Base-by-base conservation (phyloP, 768 basidiomycete species). In the Cystofilobasidium ferigula region DNA sequence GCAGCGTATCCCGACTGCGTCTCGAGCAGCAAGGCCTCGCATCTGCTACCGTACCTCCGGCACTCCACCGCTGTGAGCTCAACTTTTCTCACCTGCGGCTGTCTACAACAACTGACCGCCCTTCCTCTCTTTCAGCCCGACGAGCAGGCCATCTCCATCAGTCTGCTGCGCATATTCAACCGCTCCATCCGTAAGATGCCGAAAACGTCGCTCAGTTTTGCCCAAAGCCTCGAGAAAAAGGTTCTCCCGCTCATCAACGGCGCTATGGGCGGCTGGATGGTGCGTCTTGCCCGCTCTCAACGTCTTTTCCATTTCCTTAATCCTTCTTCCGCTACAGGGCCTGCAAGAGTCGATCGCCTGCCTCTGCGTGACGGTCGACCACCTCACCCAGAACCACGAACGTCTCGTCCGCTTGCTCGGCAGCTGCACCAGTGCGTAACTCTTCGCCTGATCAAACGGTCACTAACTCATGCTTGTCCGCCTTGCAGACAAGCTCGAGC, bases 341-440 rank as follows among this genome's bases (percentile, higher is more conserved):
- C 76, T 98, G 36, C 90, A 93, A 78, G 95, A 97, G 76, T 84
- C 85, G 16, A 87, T 98, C 18, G 89, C 89, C 0, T 97, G 93
- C 70, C 85, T 94, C 78, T 94, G 92, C 73, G 82, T 83, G 0
- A 87, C 88, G 1, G 86, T 93, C 0, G 84, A 85, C 59, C 78
- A 88, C 70, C 80, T 98, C 22, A 97, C 95, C 0, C 87, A 89
- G 67, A 91, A 97, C 70, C 94, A 86, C 71, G 77, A 77, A 20
- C 82, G 85, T 40, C 80, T 97, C 22, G 82, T 91, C 30, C 85
- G 84, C 38, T 80, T 97, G 5, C 74, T 97, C 69, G 87, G 87
- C 70, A 90, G 89, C 0, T 93, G 89, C 76, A 88, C 91, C 71
- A 80, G 90, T 88, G 68, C 60, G 82, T 72, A 6, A 79, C 0